Evolutionary conservation across 305 asterid species (phyloP), one percentile per base, ranked within the genome.

Genomic region (Rubia balearica): DNA sequence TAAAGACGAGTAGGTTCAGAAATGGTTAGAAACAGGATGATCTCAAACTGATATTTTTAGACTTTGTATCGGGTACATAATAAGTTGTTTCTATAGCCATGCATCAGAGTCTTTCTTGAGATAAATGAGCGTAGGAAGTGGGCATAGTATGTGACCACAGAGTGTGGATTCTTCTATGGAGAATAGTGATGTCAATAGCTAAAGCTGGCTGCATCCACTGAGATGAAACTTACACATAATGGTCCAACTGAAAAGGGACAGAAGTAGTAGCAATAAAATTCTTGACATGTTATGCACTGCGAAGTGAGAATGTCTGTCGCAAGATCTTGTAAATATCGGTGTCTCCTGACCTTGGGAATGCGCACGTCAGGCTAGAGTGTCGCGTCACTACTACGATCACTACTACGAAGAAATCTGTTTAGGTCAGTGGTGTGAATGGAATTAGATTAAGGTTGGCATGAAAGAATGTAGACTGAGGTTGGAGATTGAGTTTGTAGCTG

Each of bases 151-250:
- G 83, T 84, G 79, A 81, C 86, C 82, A 81, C 71, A 85, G 85
- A 85, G 81, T 75, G 86, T 85, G 89, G 79, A 73, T 70, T 65
- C 57, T 75, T 83, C 80, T 73, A 74, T 79, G 79, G 77, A 82
- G 77, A 75, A 70, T 61, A 66, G 74, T 77, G 76, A 63, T 78
- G 73, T 82, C 79, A 36, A 65, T 30, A 30, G 60, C 65, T 66
- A 67, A 66, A 62, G 64, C 64, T 63, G 73, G 66, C 75, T 73
- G 81, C 65, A 61, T 45, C 73, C 73, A 70, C 70, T 60, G 78
- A 75, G 74, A 73, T 75, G 27, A 59, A 74, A 71, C 53, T 68
- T 73, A 51, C 57, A 51, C 48, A 59, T 72, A 79, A 71, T 68
- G 76, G 69, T 79, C 67, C 71, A 48, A 73, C 21, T 72, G 77